phyloP scores from a whole-genome alignment of 2,329 filamentous ascomycete genomes.

The Diaporthe sp. region DNA sequence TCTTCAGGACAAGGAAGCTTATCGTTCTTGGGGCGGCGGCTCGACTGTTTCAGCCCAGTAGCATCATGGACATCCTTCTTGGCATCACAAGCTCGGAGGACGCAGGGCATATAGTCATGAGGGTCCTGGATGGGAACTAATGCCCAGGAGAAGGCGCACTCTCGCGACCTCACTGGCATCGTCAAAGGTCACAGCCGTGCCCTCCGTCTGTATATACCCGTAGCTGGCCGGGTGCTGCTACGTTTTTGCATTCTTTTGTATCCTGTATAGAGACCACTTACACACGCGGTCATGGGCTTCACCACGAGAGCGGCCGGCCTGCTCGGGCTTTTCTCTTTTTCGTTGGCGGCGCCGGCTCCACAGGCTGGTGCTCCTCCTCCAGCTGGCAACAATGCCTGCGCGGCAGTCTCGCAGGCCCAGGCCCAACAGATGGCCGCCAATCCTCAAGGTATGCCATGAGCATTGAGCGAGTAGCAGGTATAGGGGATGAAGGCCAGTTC shows the following conservation, averaged over 20 bases:
- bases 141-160: background rate
- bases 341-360: conserved; percentile 32
- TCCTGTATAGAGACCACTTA: conserved; percentile 1
- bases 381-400: conserved; percentile 32
- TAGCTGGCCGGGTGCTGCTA: conserved; percentile 39
- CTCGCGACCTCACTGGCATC: conserved; percentile 30
- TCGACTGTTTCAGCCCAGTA: conserved; percentile 37
- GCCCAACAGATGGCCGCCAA: conserved; percentile 33
- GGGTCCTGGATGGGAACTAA: background rate
- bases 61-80: conserved; percentile 38
- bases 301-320: conserved; percentile 34
- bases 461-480: background rate
- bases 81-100: conserved; percentile 30
- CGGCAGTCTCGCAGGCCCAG: conserved; percentile 30
- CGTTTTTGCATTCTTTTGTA: conserved; percentile 21
- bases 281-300: conserved; percentile 18
- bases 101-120: conserved; percentile 25
- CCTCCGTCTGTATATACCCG: conserved; percentile 15
- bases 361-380: conserved; percentile 17
- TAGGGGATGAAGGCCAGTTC: background rate
- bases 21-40: conserved; percentile 17
- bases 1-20: conserved; percentile 27
- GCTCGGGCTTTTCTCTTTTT: conserved; percentile 28
- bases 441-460: conserved; percentile 1
- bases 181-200: conserved; percentile 22